Evolutionary conservation across 805 yeast genomes (phyloP), one percentile per base, ranked within the genome.

Genomic region (Torulaspora maleeae): DNA sequence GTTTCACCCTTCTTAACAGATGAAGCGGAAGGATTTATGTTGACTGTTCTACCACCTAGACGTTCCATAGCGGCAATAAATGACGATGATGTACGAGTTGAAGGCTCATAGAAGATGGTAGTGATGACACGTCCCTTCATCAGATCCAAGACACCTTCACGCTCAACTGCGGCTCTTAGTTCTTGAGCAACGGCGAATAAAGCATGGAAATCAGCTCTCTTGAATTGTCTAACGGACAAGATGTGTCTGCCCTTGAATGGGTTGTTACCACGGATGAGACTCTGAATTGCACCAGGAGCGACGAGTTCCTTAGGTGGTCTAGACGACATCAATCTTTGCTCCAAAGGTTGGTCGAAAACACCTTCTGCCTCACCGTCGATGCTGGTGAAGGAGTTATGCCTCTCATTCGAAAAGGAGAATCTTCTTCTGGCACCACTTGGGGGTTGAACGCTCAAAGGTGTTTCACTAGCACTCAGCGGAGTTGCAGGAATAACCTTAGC

Each of bases 31-130:
- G 93, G 85, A 51, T 86, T 77, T 53, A 93, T 85, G 44, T 95
- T 78, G 55, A 95, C 86, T 56, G 89, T 95, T 70, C 96, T 81
- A 64, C 99, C 99, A 68, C 99, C 99, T 59, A 93, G 77, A 73
- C 99, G 86, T 76, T 93, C 98, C 99, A 93, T 93, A 49, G 99
- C 99, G 59, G 96, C 96, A 67, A 93, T 96, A 66, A 95, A 95
- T 1, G 98, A 93, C 17, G 97, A 82, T 15, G 95, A 80, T 27
- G 99, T 93, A 72, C 99, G 80, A 32, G 99, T 95, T 5, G 96
- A 88, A 56, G 99, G 99, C 74, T 93, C 99, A 69, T 89, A 93
- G 75, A 93, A 93, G 75, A 93, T 83, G 9, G 98, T 95, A 38
- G 96, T 87, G 61, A 93, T 75, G 45, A 93, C 81, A 60, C 95